Base-by-base conservation (phyloP, 192 early-diverging fungal genomes). In the Powellomyces hirtus region DNA sequence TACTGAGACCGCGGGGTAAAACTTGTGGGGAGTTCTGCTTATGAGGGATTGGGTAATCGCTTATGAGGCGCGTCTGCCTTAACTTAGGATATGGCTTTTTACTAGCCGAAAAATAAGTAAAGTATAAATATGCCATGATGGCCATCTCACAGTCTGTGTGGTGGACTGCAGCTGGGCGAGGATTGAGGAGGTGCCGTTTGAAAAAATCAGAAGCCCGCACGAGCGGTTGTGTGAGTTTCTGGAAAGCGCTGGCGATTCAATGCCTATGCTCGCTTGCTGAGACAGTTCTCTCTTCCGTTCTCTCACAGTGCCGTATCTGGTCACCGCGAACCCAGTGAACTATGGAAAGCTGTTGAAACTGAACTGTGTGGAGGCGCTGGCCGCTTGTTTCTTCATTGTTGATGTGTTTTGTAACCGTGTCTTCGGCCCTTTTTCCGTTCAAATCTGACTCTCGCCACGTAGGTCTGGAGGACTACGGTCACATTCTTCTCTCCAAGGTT, bases 151-250 rank as follows among this genome's bases (percentile, higher is more conserved):
- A 51, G 73, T 91, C 0, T 94, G 90, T 18, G 94, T 97, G 37
- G 91, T 99, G 6, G 96, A 99, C 75, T 98, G 96, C 75, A 96
- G 93, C 6, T 99, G 96, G 97, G 94, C 96, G 13, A 82, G 90
- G 34, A 64, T 98, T 1, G 91, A 91, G 20, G 93, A 99, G 65
- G 94, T 99, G 1, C 97, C 97, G 6, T 99, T 98, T 71, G 80
- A 77, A 7, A 92, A 88, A 58, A 93, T 99, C 42, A 84, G 84
- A 37, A 84, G 90, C 0, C 85, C 84, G 58, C 84, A 96, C 66
- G 90, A 97, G 72, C 86, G 97, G 31, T 81, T 97, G 37, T 75
- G 89, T 89, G 80, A 79, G 84, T 42, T 26, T 60, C 26, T n/a
- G 40, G 40, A 13, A 10, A 42, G 40, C 40, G 40, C 10, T 10